These are phyloP conservation scores for Tetradesmus obliquus DNA, from an alignment of 139 green algal species.

Conservation along the genomic window DNA sequence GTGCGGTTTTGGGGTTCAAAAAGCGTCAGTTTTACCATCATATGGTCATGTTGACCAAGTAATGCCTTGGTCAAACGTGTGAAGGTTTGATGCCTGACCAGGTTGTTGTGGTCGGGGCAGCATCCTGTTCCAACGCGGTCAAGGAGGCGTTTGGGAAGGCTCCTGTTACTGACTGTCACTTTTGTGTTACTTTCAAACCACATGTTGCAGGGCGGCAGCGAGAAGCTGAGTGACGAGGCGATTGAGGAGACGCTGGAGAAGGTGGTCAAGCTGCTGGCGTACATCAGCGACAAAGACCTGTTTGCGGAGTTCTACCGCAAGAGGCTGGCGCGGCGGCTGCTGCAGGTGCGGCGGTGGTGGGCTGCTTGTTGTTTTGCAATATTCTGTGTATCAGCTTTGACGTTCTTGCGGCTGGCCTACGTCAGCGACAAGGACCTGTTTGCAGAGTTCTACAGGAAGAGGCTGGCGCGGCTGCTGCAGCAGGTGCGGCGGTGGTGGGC, in stretches of 20 bases:
- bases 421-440: constrained; percentile 85
- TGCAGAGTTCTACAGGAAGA: constrained; percentile 98
- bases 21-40: not conserved
- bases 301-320: constrained; percentile 98
- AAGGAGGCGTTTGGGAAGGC: too few relatives aligned
- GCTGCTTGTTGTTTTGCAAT: too few relatives aligned
- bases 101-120: too few relatives aligned
- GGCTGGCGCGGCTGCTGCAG: constrained; percentile 85
- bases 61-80: too few relatives aligned
- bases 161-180: too few relatives aligned
- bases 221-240: constrained; percentile 96
- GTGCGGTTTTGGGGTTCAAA: constrained; percentile 44
- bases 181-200: too few relatives aligned
- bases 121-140: too few relatives aligned
- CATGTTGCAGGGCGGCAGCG: constrained; percentile 52
- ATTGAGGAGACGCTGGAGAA: constrained; percentile 98
- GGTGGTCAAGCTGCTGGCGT: constrained; percentile 97
- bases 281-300: constrained; percentile 88
- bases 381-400: too few relatives aligned
- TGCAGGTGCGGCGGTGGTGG: constrained; percentile 53
- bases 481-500: constrained; percentile 8
- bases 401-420: constrained; percentile 95
- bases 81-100: too few relatives aligned
- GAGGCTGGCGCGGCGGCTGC: constrained; percentile 86
- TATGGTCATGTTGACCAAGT: too few relatives aligned